phyloP scores from a whole-genome alignment of 106 monocot species.

The Allium cepa region DNA sequence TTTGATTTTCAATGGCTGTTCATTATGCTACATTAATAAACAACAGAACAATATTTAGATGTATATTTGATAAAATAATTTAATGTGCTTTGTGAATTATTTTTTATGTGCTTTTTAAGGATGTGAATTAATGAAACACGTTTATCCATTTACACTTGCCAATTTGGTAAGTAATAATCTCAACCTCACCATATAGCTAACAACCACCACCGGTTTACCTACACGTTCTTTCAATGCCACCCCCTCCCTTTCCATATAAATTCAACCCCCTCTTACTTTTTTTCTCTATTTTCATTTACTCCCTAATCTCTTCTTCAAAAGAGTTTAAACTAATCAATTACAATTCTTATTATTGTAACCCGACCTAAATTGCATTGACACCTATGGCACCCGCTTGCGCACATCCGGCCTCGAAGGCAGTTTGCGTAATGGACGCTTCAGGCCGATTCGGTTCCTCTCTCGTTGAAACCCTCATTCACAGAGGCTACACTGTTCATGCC shows the following conservation, averaged over 20 bases:
- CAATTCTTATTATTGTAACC: neutral
- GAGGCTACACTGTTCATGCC: constrained; percentile 83
- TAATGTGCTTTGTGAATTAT: no score
- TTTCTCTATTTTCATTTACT: neutral
- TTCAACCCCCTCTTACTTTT: neutral
- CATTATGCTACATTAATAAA: no score
- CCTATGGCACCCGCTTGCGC: constrained; percentile 17
- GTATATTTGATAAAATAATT: no score
- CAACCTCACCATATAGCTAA: constrained; percentile 25
- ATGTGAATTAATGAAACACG: no score
- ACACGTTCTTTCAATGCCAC: constrained; percentile 31
- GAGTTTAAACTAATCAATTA: neutral
- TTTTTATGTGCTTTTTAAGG: no score
- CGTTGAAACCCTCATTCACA: constrained; percentile 52
- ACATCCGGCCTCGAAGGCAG: constrained; percentile 23
- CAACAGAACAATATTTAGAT: no score
- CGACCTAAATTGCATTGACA: no score
- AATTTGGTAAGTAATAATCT: neutral
- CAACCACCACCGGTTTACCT: constrained; percentile 25
- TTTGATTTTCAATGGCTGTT: no score
- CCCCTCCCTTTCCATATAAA: constrained; percentile 5
- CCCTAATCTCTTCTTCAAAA: constrained; percentile 2
- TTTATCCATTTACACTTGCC: no score
- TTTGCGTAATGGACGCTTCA: constrained; percentile 87
- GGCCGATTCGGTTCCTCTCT: constrained; percentile 43